A percentile compares a stretch with the other conserved stretches of the same genome.
phyloP scores from a whole-genome alignment of 2,329 filamentous ascomycete species.

The Epichloe baconii region DNA sequence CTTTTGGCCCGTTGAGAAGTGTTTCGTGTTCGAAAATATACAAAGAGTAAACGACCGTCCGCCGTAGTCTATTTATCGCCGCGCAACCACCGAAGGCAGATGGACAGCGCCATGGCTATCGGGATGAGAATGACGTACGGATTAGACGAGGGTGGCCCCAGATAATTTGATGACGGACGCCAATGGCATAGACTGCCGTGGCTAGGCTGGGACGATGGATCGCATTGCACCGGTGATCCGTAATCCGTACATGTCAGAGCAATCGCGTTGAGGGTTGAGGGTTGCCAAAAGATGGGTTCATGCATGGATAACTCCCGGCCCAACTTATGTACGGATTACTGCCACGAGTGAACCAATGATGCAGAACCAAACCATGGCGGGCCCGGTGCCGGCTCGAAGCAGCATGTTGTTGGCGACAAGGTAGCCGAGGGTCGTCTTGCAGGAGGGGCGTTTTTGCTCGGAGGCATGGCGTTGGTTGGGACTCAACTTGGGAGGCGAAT shows the following conservation, averaged over 20 bases:
- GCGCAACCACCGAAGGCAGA: constrained; percentile 16
- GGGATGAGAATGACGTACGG: constrained; percentile 18
- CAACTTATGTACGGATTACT: too few species aligned
- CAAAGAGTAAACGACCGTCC: background rate
- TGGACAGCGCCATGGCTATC: constrained; percentile 14
- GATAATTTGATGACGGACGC: constrained; percentile 47
- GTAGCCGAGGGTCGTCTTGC: too few species aligned
- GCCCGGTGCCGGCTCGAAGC: constrained; percentile 22
- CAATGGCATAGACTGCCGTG: constrained; percentile 54
- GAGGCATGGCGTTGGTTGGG: background rate
- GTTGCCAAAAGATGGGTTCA: constrained; percentile 56
- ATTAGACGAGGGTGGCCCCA: constrained; percentile 38
- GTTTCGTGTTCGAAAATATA: too few species aligned
- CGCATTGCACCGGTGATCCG: constrained; percentile 48
- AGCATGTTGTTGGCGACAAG: constrained; percentile 33
- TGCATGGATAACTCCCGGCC: too few species aligned
- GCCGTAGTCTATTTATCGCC: background rate
- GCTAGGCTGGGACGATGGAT: constrained; percentile 54
- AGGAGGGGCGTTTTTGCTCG: too few species aligned
- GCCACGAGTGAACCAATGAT: constrained; percentile 14
- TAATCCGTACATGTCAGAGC: constrained; percentile 36
- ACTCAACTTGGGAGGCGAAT: too few species aligned
- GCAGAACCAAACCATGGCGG: constrained; percentile 41
- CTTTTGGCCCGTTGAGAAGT: too few species aligned
- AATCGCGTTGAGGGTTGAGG: constrained; percentile 37